Conservation (phyloP, 805 yeast species). For the Cyberlindnera xylosilytica region DNA sequence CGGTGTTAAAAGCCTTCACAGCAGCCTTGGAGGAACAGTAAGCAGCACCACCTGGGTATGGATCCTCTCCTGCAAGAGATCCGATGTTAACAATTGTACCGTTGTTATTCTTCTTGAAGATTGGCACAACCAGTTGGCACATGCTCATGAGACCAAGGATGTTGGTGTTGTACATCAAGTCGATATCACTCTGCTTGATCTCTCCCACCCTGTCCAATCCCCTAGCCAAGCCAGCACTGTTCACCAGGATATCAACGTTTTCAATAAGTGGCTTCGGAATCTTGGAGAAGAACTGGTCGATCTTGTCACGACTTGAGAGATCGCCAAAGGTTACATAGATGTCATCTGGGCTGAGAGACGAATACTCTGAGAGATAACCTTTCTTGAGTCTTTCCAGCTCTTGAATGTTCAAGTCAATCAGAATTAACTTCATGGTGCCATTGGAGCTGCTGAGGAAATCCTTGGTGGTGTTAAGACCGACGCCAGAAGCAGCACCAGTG, state of each 20-base stretch:
- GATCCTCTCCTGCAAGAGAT: slow-evolving; percentile 73
- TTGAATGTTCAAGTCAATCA: slow-evolving; percentile 71
- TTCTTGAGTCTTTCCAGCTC: slow-evolving; percentile 46
- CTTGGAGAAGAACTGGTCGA: slow-evolving; percentile 44
- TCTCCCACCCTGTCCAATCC: slow-evolving; percentile 78
- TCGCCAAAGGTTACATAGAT: slow-evolving; percentile 47
- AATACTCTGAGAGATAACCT: slow-evolving; percentile 44
- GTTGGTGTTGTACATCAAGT: slow-evolving; percentile 78
- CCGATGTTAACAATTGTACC: slow-evolving; percentile 74
- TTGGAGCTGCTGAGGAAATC: slow-evolving; percentile 73
- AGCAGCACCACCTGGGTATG: slow-evolving; percentile 60
- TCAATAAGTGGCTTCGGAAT: slow-evolving; percentile 52
- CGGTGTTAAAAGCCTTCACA: slow-evolving; percentile 65
- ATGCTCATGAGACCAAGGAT: slow-evolving; percentile 79
- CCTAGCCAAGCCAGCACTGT: slow-evolving; percentile 75
- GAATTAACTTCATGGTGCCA: slow-evolving; percentile 65
- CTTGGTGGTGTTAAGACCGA: slow-evolving; percentile 84
- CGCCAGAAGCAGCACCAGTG: slow-evolving; percentile 95
- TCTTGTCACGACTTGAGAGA: slow-evolving; percentile 49
- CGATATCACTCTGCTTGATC: slow-evolving; percentile 57
- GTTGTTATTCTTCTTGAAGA: slow-evolving; percentile 61
- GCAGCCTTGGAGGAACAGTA: slow-evolving; percentile 75
- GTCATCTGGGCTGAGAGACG: slow-evolving; percentile 37
- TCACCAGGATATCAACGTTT: slow-evolving; percentile 59
- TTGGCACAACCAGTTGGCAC: slow-evolving; percentile 69